Evolutionary conservation across 2,329 filamentous ascomycete genomes (phyloP).

Genomic region (Aphanocladium album): DNA sequence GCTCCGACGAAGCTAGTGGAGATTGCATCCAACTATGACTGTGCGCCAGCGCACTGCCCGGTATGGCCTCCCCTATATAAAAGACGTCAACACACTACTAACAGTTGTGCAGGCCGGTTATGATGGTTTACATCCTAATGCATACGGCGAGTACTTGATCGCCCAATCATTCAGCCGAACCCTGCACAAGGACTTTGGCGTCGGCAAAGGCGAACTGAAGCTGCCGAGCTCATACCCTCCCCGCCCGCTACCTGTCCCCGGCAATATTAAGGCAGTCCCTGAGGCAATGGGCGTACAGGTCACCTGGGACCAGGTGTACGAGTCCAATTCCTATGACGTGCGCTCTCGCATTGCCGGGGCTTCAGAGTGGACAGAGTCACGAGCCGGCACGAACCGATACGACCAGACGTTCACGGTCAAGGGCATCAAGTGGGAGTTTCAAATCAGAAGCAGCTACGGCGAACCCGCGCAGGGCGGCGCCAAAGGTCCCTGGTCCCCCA

Average conservation of each 20-base stretch:
- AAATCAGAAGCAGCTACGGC: constrained; percentile 1
- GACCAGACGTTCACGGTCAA: not conserved
- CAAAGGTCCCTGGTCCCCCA: not conserved
- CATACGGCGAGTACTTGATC: not conserved
- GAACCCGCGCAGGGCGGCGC: not conserved
- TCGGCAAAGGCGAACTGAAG: not conserved
- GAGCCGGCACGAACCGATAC: not conserved
- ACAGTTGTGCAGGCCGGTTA: constrained; percentile 4
- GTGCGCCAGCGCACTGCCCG: not conserved
- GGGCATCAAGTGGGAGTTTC: constrained; percentile 1
- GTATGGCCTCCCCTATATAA: not conserved
- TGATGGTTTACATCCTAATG: constrained; percentile 4
- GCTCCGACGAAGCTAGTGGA: constrained; percentile 30
- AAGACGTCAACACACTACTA: no score
- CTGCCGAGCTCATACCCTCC: not conserved
- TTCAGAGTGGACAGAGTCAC: not conserved
- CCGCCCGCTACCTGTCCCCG: not conserved
- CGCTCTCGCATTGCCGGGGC: not conserved
- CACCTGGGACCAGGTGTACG: constrained; percentile 2
- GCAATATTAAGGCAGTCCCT: not conserved
- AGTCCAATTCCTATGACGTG: constrained; percentile 1
- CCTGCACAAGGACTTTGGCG: not conserved
- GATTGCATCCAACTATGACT: constrained; percentile 22
- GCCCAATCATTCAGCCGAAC: constrained; percentile 2
- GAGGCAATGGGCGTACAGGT: not conserved